A percentile compares a stretch with the other conserved stretches of the same genome.
phyloP scores from a whole-genome alignment of 352 stramenopile genomes.

The Pythium sp. region DNA sequence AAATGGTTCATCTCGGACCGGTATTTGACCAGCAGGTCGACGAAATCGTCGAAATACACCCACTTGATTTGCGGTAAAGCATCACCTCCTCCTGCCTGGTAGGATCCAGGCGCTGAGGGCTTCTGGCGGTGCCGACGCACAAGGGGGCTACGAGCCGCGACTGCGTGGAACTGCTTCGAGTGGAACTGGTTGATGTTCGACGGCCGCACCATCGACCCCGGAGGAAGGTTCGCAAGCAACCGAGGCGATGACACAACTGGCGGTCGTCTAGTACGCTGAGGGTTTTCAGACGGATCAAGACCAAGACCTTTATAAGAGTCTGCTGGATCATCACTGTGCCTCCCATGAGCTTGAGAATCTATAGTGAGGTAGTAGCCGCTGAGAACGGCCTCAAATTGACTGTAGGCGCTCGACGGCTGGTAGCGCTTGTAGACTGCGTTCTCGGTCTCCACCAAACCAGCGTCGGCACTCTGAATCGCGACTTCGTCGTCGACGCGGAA shows the following conservation, averaged over 20 bases:
- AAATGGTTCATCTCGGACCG: slow-evolving; percentile 63
- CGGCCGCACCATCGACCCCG: slow-evolving; percentile 27
- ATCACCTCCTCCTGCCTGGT: not conserved
- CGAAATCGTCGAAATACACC: slow-evolving; percentile 57
- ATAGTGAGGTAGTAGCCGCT: slow-evolving; percentile 28
- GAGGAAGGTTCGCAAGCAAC: not conserved
- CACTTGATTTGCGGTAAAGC: slow-evolving; percentile 21
- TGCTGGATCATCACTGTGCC: not conserved
- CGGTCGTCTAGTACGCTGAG: not conserved
- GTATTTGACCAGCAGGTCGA: slow-evolving; percentile 62
- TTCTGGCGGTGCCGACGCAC: slow-evolving; percentile 26
- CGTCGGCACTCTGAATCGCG: slow-evolving; percentile 34
- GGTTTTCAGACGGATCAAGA: not conserved
- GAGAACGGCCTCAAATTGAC: slow-evolving; percentile 55
- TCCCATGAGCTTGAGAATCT: not conserved
- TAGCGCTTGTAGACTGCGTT: slow-evolving; percentile 60
- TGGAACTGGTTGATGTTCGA: slow-evolving; percentile 69
- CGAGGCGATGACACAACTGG: not conserved
- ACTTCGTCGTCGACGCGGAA: slow-evolving; percentile 56
- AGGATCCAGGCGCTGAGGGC: not conserved
- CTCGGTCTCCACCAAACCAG: slow-evolving; percentile 39
- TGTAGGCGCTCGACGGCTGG: slow-evolving; percentile 41
- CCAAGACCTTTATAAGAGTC: not conserved
- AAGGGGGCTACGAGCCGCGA: slow-evolving; percentile 44
- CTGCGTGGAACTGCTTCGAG: slow-evolving; percentile 43